A percentile compares a stretch with the other conserved stretches of the same genome.
These are phyloP conservation scores for Geranomyces michiganensis DNA, from an alignment of 192 early-diverging fungal genomes.

Conservation along the genomic window DNA sequence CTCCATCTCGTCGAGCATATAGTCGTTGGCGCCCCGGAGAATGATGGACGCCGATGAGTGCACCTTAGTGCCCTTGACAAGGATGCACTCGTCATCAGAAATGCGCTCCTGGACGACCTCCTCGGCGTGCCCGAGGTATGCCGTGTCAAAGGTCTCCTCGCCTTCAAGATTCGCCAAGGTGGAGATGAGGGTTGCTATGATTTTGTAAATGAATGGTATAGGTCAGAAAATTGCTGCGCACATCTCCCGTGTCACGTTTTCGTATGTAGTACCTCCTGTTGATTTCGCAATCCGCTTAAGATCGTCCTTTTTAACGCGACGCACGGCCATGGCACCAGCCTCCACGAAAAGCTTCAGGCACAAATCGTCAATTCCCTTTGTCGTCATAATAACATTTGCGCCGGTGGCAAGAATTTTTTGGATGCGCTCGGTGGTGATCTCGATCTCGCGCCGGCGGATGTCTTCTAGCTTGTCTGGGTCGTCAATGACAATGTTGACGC, in stretches of 20 bases:
- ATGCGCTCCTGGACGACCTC: constrained; percentile 97
- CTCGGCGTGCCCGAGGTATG: constrained; percentile 88
- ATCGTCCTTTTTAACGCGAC: constrained; percentile 96
- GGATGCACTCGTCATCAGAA: constrained; percentile 96
- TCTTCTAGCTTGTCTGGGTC: constrained; percentile 98
- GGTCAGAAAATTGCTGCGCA: background rate
- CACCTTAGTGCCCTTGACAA: constrained; percentile 90
- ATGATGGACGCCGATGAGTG: constrained; percentile 91
- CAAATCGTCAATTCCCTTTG: constrained; percentile 98
- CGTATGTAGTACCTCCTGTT: constrained; percentile 70
- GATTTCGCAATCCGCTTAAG: constrained; percentile 96
- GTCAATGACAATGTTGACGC: constrained; percentile 97
- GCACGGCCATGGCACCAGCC: constrained; percentile 95
- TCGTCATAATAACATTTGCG: constrained; percentile 96
- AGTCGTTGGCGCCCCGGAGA: constrained; percentile 98
- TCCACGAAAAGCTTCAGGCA: constrained; percentile 99
- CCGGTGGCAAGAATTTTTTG: constrained; percentile 94
- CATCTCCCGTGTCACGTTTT: constrained; percentile 1
- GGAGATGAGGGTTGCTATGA: constrained; percentile 81
- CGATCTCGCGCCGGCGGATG: constrained; percentile 90
- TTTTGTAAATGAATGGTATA: background rate
- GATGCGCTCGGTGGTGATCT: constrained; percentile 94
- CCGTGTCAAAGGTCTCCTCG: constrained; percentile 93
- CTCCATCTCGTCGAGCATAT: constrained; percentile 99
- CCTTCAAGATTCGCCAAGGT: constrained; percentile 97